Conservation (phyloP, 1,284 basidiomycete species). For the Irpex lacteus region DNA sequence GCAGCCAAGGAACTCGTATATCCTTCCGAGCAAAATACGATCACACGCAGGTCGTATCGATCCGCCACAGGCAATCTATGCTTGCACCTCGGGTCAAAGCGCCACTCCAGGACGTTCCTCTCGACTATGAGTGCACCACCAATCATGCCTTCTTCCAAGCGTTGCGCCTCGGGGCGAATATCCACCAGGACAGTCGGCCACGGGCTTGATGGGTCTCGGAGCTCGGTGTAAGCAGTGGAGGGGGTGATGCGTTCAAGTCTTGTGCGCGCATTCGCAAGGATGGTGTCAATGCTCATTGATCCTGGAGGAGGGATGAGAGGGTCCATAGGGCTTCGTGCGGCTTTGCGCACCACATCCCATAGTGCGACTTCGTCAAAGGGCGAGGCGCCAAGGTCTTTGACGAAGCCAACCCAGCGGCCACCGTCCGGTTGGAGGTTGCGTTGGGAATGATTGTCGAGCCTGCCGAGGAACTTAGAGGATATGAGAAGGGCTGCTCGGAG, state of each 20-base stretch:
- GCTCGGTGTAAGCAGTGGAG: conserved; percentile 55
- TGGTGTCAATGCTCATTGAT: conserved; percentile 51
- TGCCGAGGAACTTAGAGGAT: conserved; percentile 60
- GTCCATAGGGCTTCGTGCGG: conserved; percentile 54
- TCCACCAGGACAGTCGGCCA: conserved; percentile 73
- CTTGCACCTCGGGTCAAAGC: conserved; percentile 61
- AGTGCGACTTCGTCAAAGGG: conserved; percentile 61
- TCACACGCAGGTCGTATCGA: conserved; percentile 67
- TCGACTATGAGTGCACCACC: conserved; percentile 65
- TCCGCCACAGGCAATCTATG: conserved; percentile 59
- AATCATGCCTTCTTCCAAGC: conserved; percentile 52
- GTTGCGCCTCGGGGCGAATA: conserved; percentile 61
- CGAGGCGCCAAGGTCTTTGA: conserved; percentile 49
- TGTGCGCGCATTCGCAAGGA: conserved; percentile 55
- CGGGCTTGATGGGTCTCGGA: conserved; percentile 46
- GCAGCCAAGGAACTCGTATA: conserved; percentile 70
- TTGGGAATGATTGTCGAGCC: conserved; percentile 31
- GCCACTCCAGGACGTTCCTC: conserved; percentile 71
- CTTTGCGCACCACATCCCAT: conserved; percentile 63
- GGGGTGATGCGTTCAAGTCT: conserved; percentile 62
- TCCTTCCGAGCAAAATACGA: conserved; percentile 71
- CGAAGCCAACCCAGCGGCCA: conserved; percentile 43
- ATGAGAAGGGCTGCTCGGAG: conserved; percentile 64
- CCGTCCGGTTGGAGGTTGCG: conserved; percentile 21
- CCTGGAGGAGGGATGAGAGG: conserved; percentile 60